Evolutionary conservation across 1,284 basidiomycete species (phyloP), one percentile per base, ranked within the genome.

Genomic region (Leucoagaricus sp.): DNA sequence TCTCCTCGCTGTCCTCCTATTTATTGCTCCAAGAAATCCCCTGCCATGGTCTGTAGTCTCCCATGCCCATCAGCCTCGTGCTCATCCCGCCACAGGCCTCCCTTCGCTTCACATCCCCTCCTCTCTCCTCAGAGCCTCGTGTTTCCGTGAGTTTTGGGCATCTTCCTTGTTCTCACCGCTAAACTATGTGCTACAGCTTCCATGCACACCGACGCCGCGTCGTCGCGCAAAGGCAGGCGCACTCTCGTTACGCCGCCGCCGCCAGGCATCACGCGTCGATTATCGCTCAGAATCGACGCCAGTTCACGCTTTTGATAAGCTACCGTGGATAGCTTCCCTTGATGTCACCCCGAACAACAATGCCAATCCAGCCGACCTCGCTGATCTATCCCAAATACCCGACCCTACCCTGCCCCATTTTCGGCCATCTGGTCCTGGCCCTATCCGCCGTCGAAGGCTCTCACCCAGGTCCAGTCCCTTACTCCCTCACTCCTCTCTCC

Each of bases 301-400:
- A 41, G 29, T 56, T 6, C 76, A 77, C 53, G 61, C 69, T 21
- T 86, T 87, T 63, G 85, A 86, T 69, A 70, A 75, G 25, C 77
- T 86, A 15, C 81, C 85, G 12, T 87, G 85, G 85, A 81, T 84
- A 55, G 74, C 83, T 31, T 72, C 78, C 13, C 72, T 87, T 52
- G 78, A 86, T 48, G 60, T 69, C 41, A 59, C 78, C 0, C 71
- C 76, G 40, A 71, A n/a, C 15, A n/a, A 75, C 49, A 61, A 63
- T 49, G 52, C 69, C 58, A 71, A 71, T 60, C 69, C 69, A 26
- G 75, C 71, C 63, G 81, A 85, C 60, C 76, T 84, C 58, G 83
- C 84, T 49, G 85, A 87, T 69, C 78, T 86, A 49, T 85, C 79
- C 28, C 79, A 77, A 62, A 63, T 83, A 31, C 69, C 74, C 10